Base-by-base conservation (phyloP, 2,329 filamentous ascomycete genomes). In the Bipolaris oryzae region DNA sequence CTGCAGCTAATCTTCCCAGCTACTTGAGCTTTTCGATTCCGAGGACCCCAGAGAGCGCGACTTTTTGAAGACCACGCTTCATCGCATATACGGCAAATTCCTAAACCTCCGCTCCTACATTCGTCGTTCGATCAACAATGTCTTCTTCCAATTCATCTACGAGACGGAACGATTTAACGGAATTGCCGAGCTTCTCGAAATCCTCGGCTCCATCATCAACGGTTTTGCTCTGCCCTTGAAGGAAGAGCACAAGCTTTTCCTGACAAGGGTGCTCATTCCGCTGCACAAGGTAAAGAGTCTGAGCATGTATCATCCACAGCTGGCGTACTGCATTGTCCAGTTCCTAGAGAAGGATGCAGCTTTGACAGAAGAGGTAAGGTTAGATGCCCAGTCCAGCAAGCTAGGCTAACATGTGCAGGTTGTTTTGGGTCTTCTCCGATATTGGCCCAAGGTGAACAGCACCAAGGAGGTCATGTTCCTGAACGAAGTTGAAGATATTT, bases 391-490 rank as follows among this genome's bases (percentile, higher is more conserved):
- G 47, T 56, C 20, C 50, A 48, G 46, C 39, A 38, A 28, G 34
- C 53, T 55, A 53, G 20, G 58, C 65, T 71, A 63, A 66, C 47
- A 47, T 50, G 38, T 55, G 15, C 62, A 93, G 90, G 92, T 98
- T 60, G 95, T 99, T 46, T 87, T 98, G 64, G 95, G 95, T 43
- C 83, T 99, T 53, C 83, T 99, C 61, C 89, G 95, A 67, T 99
- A 97, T 77, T 99, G 95, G 95, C 95, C 95, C 45, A 99, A 99
- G 82, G 92, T 96, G 69, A 99, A 99, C 80, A 98, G 95, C 79
- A 99, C 95, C 50, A 99, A 99, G 79, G 95, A 99, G 78, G 95
- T 99, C 73, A 99, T 99, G 95, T 99, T 96, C 80, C 82, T 99
- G 69, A 99, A 99, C 71, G 95, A 99, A 78, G 94, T 99, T 33